Base-by-base conservation (phyloP, 441 rosid genomes). In the Croton laevigatus region DNA sequence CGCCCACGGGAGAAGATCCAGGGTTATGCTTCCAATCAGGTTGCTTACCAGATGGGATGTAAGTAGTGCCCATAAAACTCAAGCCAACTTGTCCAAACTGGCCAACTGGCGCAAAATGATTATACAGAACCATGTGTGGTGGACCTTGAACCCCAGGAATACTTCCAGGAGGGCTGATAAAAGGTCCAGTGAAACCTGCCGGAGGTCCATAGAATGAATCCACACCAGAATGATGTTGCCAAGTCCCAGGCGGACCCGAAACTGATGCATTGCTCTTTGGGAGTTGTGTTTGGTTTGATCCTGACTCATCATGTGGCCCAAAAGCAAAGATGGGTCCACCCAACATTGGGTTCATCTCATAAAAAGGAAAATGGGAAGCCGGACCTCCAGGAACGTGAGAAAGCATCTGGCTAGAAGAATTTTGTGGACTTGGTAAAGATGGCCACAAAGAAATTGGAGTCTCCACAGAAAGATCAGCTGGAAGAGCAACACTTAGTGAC, bases 21-120 rank as follows among this genome's bases (percentile, higher is more conserved):
- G 95, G 93, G 72, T 84, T 86, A 81, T 87, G 91, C 83, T 91
- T 95, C 99, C 97, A 93, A 71, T 95, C 99, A 70, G 95, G 93
- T 78, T 95, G 98, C 76, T 91, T 89, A 42, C 93, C 94, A 4
- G 99, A 90, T n/a, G 97, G 98, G 69, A 95, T 83, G 73, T 89
- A 91, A n/a, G 98, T 87, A 13, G 98, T 79, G 3, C 99, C 99
- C 97, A 93, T 89, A 83, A 93, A 91, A 85, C 98, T 91, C 85
- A 93, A 78, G 69, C 98, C 97, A 77, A 89, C 88, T 73, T 89
- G 92, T 77, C 97, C 99, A 82, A 83, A 93, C 80, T 95, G 99
- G 63, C 98, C 97, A 77, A 93, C 94, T 16, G 97, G 99, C 54
- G 99, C 97, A 79, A 95, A 93, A 83, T 95, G 99, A 82, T 93